Conservation (phyloP, 2,329 filamentous ascomycete species). For the Calonectria crousiana region DNA sequence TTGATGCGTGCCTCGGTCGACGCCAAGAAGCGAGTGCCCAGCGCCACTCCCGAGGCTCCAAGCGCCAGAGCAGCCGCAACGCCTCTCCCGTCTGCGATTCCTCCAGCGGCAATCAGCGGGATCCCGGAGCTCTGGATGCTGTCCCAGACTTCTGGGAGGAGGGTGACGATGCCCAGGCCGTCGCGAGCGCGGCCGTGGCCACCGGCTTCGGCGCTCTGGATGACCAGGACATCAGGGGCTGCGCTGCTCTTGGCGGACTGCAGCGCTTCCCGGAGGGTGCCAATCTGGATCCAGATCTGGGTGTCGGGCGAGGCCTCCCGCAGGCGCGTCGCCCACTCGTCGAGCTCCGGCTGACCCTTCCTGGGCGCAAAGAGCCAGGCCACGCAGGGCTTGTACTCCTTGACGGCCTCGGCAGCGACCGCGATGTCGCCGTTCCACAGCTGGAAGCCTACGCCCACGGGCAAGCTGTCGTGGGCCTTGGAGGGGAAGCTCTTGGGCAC, state of each 20-base stretch:
- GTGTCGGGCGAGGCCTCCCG: constrained; percentile 54
- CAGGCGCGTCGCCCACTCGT: constrained; percentile 60
- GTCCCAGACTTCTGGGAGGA: constrained; percentile 64
- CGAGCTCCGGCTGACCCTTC: constrained; percentile 50
- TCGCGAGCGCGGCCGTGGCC: constrained; percentile 62
- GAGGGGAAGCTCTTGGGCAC: constrained; percentile 25
- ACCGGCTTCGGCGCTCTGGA: constrained; percentile 67
- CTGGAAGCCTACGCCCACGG: constrained; percentile 58
- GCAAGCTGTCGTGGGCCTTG: constrained; percentile 42
- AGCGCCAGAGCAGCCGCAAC: constrained; percentile 62
- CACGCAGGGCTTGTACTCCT: constrained; percentile 50
- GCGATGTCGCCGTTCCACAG: constrained; percentile 59
- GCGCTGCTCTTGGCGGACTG: constrained; percentile 50
- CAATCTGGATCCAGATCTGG: constrained; percentile 66
- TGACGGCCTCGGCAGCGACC: constrained; percentile 45
- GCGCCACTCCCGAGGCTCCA: constrained; percentile 65
- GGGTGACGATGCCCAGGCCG: constrained; percentile 58
- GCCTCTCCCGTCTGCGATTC: constrained; percentile 64
- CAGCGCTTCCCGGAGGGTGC: constrained; percentile 60
- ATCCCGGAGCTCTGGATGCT: constrained; percentile 51
- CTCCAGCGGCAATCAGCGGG: constrained; percentile 64
- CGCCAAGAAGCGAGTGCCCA: constrained; percentile 76
- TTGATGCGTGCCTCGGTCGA: constrained; percentile 53
- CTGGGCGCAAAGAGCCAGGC: constrained; percentile 59
- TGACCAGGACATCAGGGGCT: constrained; percentile 62